Evolutionary conservation across 179 eudicot genomes (phyloP), one percentile per base, ranked within the genome.

Genomic region (Nepenthes alata): DNA sequence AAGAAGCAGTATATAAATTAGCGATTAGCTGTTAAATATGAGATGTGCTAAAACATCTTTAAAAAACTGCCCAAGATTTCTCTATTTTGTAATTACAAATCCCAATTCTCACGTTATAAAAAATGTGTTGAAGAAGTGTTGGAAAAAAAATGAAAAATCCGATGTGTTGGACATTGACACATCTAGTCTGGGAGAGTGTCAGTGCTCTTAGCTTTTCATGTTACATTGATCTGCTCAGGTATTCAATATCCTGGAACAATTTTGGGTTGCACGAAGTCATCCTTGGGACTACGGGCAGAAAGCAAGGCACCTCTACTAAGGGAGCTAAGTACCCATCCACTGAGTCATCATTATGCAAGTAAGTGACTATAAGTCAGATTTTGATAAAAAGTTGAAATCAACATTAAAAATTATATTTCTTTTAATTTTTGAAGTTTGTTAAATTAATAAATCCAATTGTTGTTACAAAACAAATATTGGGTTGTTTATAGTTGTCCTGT

Each of bases 201-300:
- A 25, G 25, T 25, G 25, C 25, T 25, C 25, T 25, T 25, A 25
- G 25, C 25, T 25, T 25, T 25, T 25, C 25, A 25, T 55, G 13
- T 15, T 55, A 55, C 13, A 3, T 35, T 55, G 36, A 25, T 35
- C 9, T 55, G 6, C 10, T 10, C 67, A 91, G 96, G 66, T 91
- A 86, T 67, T 89, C 98, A 15, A 80, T 89, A 62, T 79, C 86
- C 72, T 91, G 98, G 96, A 85, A 89, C 72, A 83, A 72, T 55
- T 72, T 67, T 62, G 95, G 87, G 56, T 71, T 86, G 79, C 95
- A 86, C 62, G 95, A 89, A 70, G 95, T 85, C 60, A 76, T 89
- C 69, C 87, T 91, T 58, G 98, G 98, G 57, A 91, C 89, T 6
- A 89, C 96, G 47, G 98, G 98, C 47, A 80, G 98, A 74, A 89